These are phyloP conservation scores for barrel medic (Medicago truncatula) DNA, from an alignment of 306 rosid species.

Conservation along the genomic window DNA sequence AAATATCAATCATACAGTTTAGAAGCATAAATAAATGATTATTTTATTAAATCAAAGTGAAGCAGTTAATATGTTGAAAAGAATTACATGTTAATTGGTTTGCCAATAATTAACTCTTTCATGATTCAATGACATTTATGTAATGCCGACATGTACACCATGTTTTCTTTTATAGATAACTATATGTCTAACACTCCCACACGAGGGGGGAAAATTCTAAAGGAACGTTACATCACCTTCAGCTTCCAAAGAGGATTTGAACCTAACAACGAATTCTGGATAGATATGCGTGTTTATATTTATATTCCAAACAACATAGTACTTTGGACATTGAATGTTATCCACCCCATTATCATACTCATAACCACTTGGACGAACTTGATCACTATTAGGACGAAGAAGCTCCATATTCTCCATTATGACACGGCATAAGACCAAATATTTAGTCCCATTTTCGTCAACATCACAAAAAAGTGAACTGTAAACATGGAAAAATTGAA, in stretches of 20 bases:
- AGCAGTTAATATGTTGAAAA: constrained; percentile 41
- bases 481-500: constrained; percentile 50
- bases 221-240: constrained; percentile 64
- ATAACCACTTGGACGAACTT: constrained; percentile 65
- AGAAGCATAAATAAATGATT: constrained; percentile 44
- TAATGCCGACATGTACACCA: constrained; percentile 18
- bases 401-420: constrained; percentile 80
- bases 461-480: constrained; percentile 72
- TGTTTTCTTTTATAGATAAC: constrained; percentile 1
- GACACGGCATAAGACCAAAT: constrained; percentile 76
- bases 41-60: constrained; percentile 48
- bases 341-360: constrained; percentile 87
- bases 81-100: constrained; percentile 37
- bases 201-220: not conserved
- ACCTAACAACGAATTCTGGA: constrained; percentile 80
- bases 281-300: constrained; percentile 77
- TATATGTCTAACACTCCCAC: not conserved
- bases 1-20: constrained; percentile 20
- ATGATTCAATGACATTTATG: not conserved
- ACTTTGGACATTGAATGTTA: constrained; percentile 59
- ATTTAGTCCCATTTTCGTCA: constrained; percentile 74
- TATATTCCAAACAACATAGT: constrained; percentile 75
- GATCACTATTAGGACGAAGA: constrained; percentile 60
- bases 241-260: constrained; percentile 57
- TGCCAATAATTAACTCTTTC: constrained; percentile 17